Base-by-base conservation (phyloP, 305 asterid genomes). In the Andrographis paniculata region DNA sequence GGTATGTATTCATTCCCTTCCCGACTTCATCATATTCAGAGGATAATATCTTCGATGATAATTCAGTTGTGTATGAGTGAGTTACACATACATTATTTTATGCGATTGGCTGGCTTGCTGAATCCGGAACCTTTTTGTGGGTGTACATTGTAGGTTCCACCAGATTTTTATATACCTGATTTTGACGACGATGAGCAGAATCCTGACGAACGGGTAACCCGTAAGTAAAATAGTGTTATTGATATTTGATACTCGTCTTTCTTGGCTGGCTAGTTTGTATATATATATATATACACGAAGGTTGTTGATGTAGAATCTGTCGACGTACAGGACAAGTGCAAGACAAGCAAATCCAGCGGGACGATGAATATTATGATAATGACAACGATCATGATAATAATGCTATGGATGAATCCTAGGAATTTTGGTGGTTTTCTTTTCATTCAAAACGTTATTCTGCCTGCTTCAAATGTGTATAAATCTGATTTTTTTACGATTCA, bases 71-170 rank as follows among this genome's bases (percentile, higher is more conserved):
- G n/a, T n/a, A n/a, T n/a, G n/a, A n/a, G n/a, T n/a, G n/a, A n/a
- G n/a, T n/a, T 27, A 27, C n/a, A n/a, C n/a, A n/a, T n/a, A n/a
- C n/a, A n/a, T n/a, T n/a, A n/a, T n/a, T n/a, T n/a, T n/a, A n/a
- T n/a, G n/a, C n/a, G n/a, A n/a, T n/a, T n/a, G n/a, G n/a, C n/a
- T n/a, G n/a, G n/a, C n/a, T n/a, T n/a, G n/a, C n/a, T n/a, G n/a
- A n/a, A n/a, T n/a, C n/a, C n/a, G n/a, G n/a, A n/a, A n/a, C n/a
- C n/a, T n/a, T n/a, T n/a, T n/a, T n/a, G n/a, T n/a, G n/a, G n/a
- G n/a, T n/a, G n/a, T n/a, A n/a, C n/a, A n/a, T n/a, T 64, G 8
- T 55, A 91, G 99, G 96, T 91, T 49, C 99, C 99, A 12, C 99
- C 96, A 14, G 99, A 87, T 65, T 81, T 81, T 53, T 92, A 81